Evolutionary conservation across 1,284 basidiomycete genomes (phyloP).

Genomic region (Volvariella surrecta): DNA sequence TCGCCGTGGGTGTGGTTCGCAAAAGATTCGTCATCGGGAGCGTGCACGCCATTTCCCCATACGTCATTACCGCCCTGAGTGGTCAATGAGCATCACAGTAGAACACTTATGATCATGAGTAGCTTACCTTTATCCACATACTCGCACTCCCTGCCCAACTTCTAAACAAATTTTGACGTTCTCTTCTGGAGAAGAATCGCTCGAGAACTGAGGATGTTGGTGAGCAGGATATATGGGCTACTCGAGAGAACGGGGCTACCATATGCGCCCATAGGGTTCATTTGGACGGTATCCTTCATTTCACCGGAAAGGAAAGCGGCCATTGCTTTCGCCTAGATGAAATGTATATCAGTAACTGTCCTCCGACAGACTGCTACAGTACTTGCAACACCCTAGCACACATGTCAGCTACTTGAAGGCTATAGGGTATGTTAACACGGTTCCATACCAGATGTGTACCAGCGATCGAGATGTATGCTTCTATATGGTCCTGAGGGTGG

Average conservation of each 20-base stretch:
- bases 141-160: conserved; percentile 94
- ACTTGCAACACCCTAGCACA: conserved; percentile 59
- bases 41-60: conserved; percentile 75
- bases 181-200: conserved; percentile 84
- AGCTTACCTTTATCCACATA: conserved; percentile 80
- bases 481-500: conserved; percentile 59
- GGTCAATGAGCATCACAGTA: conserved; percentile 5
- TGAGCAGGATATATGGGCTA: not conserved
- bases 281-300: conserved; percentile 94
- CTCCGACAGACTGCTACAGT: not conserved
- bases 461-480: conserved; percentile 77
- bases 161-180: conserved; percentile 87
- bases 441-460: conserved; percentile 83
- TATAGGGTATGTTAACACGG: not conserved
- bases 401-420: conserved; percentile 2
- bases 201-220: conserved; percentile 49
- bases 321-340: conserved; percentile 82
- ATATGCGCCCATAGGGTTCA: conserved; percentile 81
- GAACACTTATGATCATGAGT: not conserved
- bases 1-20: conserved; percentile 69
- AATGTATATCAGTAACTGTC: conserved; percentile 1
- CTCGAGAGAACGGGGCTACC: conserved; percentile 31
- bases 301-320: conserved; percentile 79
- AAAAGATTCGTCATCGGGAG: conserved; percentile 71
- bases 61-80: conserved; percentile 78